A percentile compares a stretch with the other conserved stretches of the same genome.
phyloP scores from a whole-genome alignment of 495 filamentous ascomycete species.

The Lichina pygmaea region DNA sequence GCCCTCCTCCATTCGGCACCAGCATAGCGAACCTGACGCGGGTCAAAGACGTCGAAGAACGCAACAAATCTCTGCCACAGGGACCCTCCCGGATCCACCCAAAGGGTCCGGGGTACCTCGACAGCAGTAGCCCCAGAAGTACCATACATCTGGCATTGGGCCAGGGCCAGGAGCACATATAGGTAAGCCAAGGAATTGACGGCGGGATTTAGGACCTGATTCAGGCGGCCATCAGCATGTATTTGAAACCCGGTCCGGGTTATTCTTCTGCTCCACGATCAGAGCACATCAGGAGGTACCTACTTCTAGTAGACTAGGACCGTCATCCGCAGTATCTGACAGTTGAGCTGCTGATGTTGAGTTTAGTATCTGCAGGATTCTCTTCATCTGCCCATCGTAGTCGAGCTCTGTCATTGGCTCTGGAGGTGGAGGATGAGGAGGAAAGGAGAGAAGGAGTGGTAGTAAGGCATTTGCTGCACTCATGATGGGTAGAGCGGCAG shows the following conservation, averaged over 20 bases:
- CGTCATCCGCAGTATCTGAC: conserved; percentile 9
- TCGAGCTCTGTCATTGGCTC: conserved; percentile 10
- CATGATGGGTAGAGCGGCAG: too few species aligned
- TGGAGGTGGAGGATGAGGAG: conserved; percentile 14
- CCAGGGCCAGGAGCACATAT: conserved; percentile 4
- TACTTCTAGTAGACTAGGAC: conserved; percentile 14
- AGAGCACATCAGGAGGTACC: neutral
- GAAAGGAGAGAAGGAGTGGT: conserved; percentile 14
- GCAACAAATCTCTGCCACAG: conserved; percentile 12
- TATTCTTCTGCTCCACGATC: neutral
- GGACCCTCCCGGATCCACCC: neutral
- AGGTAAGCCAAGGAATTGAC: conserved; percentile 3
- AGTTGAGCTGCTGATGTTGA: conserved; percentile 10
- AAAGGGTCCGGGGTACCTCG: neutral
- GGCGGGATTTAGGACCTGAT: conserved; percentile 2
- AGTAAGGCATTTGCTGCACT: conserved; percentile 10
- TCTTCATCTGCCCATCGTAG: conserved; percentile 14
- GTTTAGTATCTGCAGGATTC: conserved; percentile 8
- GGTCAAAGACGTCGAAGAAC: conserved; percentile 19
- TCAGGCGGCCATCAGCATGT: too few species aligned
- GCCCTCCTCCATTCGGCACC: conserved; percentile 25
- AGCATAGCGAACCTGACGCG: conserved; percentile 21
- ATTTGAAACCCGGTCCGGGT: too few species aligned
- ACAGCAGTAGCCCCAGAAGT: too few species aligned
- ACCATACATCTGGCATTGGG: neutral